Evolutionary conservation across 306 rosid species (phyloP), one percentile per base, ranked within the genome.

Genomic region (Corylus avellana): DNA sequence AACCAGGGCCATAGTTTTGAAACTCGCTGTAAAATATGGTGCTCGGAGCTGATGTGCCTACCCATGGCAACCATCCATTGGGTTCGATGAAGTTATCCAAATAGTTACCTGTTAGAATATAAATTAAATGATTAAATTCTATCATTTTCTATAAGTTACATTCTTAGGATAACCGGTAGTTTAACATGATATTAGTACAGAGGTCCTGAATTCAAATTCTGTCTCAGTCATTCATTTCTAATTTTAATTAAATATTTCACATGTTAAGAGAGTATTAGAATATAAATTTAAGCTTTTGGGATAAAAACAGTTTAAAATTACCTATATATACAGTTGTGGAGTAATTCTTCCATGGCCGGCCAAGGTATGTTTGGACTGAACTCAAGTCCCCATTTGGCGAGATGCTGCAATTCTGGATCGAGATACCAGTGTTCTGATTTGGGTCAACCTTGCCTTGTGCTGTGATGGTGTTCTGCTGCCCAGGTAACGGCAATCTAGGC

Each of bases 261-360:
- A 2, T 29, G 1, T 29, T 29, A 2, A 29, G 32, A 29, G 32
- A 1, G 32, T 29, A 29, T 29, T 29, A 29, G 32, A 29, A 29
- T 1, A 29, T 29, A 29, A 29, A 29, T 29, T 29, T 29, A 29
- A 29, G 32, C 32, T 29, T 29, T 29, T 29, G 32, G 32, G 32
- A 29, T 29, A 29, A 29, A 1, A 29, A 29, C 32, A 2, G 32
- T 29, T 29, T 29, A 29, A 29, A 1, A 29, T 29, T 29, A 29
- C 88, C 84, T 86, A 94, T 74, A 39, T 62, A 86, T 0, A 90
- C 85, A 8, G 98, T 94, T 13, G 97, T 94, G 47, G 98, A 92
- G 83, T 90, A 87, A 68, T 94, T 85, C 96, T 90, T 94, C 97
- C 98, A 92, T 1, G 98, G 98, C 76, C 97, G 88, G 35, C 97